Conservation (phyloP, 2,329 filamentous ascomycete genomes). For the Sporothrix mexicana region DNA sequence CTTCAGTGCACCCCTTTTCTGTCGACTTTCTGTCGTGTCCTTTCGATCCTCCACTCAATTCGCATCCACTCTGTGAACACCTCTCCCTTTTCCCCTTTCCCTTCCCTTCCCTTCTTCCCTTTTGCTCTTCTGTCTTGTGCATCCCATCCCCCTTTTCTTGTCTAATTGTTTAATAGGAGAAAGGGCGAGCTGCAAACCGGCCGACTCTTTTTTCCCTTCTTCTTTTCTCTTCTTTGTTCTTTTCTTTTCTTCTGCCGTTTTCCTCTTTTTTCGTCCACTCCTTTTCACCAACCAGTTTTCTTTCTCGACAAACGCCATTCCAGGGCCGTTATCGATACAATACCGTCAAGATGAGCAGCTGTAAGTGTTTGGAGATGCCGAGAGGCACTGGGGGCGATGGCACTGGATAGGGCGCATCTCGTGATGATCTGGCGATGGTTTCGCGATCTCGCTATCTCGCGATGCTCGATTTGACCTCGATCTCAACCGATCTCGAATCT, state of each 20-base stretch:
- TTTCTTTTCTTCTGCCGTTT: conserved; percentile 13
- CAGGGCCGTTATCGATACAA: conserved; percentile 34
- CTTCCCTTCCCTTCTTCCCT: conserved; percentile 19
- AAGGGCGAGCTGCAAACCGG: conserved; percentile 25
- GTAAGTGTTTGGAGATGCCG: conserved; percentile 42
- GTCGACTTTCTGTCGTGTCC: not conserved
- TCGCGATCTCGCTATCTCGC: not conserved
- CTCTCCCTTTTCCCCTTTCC: conserved; percentile 23
- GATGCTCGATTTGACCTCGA: not conserved
- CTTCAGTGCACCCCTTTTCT: conserved; percentile 20
- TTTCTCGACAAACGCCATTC: conserved; percentile 22
- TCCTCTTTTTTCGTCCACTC: conserved; percentile 19
- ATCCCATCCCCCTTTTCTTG: conserved; percentile 14
- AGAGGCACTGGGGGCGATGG: not conserved
- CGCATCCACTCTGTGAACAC: conserved; percentile 28
- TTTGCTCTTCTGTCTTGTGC: conserved; percentile 3
- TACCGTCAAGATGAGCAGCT: conserved; percentile 46
- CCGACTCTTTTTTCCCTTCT: conserved; percentile 10
- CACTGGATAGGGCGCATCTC: not conserved
- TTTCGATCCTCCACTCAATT: conserved; percentile 26
- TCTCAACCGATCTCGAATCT: not conserved
- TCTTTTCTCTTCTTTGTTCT: conserved; percentile 28
- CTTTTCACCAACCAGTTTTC: conserved; percentile 24
- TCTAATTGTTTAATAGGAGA: conserved; percentile 28
- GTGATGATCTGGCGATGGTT: not conserved